A percentile compares a stretch with the other conserved stretches of the same genome.
Conservation (phyloP, 257 asterid genomes). For the Nyctanthes arbortristis region DNA sequence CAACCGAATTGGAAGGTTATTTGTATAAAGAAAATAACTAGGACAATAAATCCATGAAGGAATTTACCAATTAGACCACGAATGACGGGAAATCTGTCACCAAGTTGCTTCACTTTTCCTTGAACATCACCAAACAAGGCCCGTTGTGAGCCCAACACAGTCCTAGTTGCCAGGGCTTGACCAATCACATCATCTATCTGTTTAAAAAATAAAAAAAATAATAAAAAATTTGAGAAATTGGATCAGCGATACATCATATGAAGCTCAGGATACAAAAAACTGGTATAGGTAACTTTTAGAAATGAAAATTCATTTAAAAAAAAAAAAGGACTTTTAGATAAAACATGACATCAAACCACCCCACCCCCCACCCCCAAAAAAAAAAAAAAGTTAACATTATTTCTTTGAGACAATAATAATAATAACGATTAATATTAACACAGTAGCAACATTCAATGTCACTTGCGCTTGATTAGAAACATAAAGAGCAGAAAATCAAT, state of each 20-base stretch:
- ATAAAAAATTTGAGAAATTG: conserved; percentile 7
- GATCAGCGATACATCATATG: not conserved
- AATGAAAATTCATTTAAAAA: no score
- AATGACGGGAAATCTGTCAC: conserved; percentile 86
- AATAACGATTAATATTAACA: not conserved
- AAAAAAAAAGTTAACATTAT: not conserved
- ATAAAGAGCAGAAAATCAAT: not conserved
- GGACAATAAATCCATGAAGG: conserved; percentile 1
- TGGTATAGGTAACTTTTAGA: no score
- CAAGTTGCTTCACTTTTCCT: conserved; percentile 88
- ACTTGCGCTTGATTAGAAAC: no score
- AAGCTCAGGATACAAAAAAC: no score
- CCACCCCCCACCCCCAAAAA: no score
- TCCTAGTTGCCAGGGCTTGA: conserved; percentile 97
- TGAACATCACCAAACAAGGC: conserved; percentile 88
- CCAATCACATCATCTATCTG: conserved; percentile 93
- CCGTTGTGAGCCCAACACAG: conserved; percentile 85
- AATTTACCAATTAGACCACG: conserved; percentile 88
- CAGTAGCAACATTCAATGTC: not conserved
- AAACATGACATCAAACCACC: no score
- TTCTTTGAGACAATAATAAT: not conserved
- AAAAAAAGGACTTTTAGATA: no score
- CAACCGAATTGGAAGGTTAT: conserved; percentile 7
- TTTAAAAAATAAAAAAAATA: conserved; percentile 15
- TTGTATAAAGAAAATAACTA: not conserved